phyloP scores from a whole-genome alignment of 352 stramenopile genomes.

The Thalassiosira livingstoniorum region DNA sequence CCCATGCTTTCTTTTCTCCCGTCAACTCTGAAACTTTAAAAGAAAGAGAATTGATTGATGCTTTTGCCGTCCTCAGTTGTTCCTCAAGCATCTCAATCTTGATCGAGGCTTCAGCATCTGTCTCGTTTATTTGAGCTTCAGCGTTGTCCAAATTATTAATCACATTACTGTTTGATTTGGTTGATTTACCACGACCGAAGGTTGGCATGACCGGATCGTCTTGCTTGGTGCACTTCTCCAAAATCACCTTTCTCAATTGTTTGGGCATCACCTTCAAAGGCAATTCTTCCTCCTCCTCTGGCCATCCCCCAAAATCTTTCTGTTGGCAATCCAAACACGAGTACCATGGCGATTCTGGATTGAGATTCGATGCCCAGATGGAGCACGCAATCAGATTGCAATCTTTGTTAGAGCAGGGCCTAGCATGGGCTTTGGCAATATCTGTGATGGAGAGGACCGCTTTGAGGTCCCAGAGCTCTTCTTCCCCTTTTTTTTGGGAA shows the following conservation, averaged over 20 bases:
- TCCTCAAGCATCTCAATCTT: too few relatives aligned
- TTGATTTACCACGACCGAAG: too few relatives aligned
- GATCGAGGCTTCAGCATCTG: too few relatives aligned
- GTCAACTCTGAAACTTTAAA: too few relatives aligned
- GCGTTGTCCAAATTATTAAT: too few relatives aligned
- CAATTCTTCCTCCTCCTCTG: conserved; percentile 48
- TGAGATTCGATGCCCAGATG: conserved; percentile 58
- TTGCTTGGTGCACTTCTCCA: conserved; percentile 63
- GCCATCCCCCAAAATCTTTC: conserved; percentile 50
- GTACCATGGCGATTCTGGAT: conserved; percentile 60
- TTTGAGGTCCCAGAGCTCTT: conserved; percentile 57
- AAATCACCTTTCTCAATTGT: conserved; percentile 62
- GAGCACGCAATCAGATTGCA: conserved; percentile 63
- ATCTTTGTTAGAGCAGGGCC: conserved; percentile 34
- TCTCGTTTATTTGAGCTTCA: too few relatives aligned
- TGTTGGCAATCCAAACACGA: conserved; percentile 77
- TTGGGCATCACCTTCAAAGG: conserved; percentile 65
- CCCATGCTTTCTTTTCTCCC: too few relatives aligned
- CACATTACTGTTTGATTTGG: too few relatives aligned
- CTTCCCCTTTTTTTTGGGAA: too few relatives aligned
- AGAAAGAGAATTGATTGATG: too few relatives aligned
- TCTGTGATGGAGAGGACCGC: conserved; percentile 37
- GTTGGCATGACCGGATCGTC: conserved; percentile 61
- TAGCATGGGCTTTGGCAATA: conserved; percentile 32
- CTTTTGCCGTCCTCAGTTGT: too few relatives aligned